Conservation (phyloP, 2,329 filamentous ascomycete species). For the Sporothrix dimorphospora region DNA sequence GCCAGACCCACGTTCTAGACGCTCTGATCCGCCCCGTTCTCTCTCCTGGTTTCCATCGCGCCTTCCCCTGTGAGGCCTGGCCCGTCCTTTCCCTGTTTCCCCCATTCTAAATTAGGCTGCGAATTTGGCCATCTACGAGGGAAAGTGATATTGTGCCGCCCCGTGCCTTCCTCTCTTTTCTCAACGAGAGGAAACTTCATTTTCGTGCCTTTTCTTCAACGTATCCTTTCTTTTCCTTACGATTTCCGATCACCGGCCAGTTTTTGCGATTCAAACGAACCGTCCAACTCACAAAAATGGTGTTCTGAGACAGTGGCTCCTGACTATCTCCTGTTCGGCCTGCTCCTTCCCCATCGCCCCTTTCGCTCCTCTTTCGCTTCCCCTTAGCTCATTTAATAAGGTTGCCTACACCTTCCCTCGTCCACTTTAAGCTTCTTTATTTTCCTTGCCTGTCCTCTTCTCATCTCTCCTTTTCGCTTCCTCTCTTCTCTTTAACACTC, state of each 20-base stretch:
- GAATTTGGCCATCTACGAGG: slow-evolving; percentile 4
- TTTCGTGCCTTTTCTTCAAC: not conserved
- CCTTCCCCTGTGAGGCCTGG: slow-evolving; percentile 18
- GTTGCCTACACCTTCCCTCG: not conserved
- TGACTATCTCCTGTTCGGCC: not conserved
- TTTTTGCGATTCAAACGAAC: not conserved
- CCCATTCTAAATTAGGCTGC: slow-evolving; percentile 21
- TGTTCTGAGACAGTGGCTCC: slow-evolving; percentile 20
- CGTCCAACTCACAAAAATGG: not conserved
- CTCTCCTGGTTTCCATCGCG: not conserved
- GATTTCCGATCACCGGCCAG: no score
- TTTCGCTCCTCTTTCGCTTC: slow-evolving; percentile 12
- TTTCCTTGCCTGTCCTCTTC: not conserved
- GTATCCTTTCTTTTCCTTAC: not conserved
- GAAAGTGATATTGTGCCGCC: slow-evolving; percentile 5
- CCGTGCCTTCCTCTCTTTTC: slow-evolving; percentile 9
- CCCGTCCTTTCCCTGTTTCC: slow-evolving; percentile 2
- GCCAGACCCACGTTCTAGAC: slow-evolving; percentile 1
- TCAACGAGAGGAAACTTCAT: slow-evolving; percentile 1
- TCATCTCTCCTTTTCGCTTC: not conserved
- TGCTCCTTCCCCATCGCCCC: slow-evolving; percentile 4
- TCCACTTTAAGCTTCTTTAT: slow-evolving; percentile 23
- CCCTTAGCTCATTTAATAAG: slow-evolving; percentile 22
- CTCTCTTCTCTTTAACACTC: not conserved
- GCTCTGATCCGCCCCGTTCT: slow-evolving; percentile 1